Percentiles rank a stretch among this genome's conserved stretches.
phyloP scores from a whole-genome alignment of 2,329 filamentous ascomycete species.

The Reticulascus tulasneorum region DNA sequence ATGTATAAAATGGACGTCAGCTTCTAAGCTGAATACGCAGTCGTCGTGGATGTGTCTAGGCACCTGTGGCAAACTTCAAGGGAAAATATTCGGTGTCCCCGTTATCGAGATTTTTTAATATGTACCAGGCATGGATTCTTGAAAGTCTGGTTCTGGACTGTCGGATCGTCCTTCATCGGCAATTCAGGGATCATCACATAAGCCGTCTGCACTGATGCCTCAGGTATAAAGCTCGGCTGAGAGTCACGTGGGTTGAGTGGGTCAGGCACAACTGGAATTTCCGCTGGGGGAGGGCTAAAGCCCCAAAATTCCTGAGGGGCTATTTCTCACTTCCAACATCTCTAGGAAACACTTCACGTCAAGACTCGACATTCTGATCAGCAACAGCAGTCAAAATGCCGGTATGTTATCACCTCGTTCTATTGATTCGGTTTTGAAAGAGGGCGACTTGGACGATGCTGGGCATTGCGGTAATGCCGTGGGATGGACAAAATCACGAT shows the following conservation, averaged over 20 bases:
- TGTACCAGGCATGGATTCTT: constrained; percentile 10
- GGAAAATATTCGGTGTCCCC: no score
- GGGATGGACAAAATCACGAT: constrained; percentile 9
- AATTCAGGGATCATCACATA: constrained; percentile 12
- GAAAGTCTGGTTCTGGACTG: constrained; percentile 6
- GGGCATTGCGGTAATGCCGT: no score
- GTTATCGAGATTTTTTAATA: constrained; percentile 14
- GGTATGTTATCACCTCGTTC: constrained; percentile 25
- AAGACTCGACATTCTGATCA: constrained; percentile 31
- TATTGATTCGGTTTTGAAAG: constrained; percentile 1
- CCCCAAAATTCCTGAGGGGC: no score
- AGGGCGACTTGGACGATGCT: no score
- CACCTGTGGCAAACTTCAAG: no score
- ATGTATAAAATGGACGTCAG: no score
- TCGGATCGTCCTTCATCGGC: constrained; percentile 10
- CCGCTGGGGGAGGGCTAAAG: background rate
- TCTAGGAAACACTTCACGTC: constrained; percentile 12
- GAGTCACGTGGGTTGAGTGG: background rate
- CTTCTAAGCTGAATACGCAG: no score
- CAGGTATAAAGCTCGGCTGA: constrained; percentile 7
- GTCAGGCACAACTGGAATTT: background rate
- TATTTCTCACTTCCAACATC: constrained; percentile 5
- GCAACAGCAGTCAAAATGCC: constrained; percentile 36
- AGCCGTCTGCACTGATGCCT: constrained; percentile 1
- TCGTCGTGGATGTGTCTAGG: background rate